phyloP scores from a whole-genome alignment of 495 filamentous ascomycete species.

The Letharia lupina region DNA sequence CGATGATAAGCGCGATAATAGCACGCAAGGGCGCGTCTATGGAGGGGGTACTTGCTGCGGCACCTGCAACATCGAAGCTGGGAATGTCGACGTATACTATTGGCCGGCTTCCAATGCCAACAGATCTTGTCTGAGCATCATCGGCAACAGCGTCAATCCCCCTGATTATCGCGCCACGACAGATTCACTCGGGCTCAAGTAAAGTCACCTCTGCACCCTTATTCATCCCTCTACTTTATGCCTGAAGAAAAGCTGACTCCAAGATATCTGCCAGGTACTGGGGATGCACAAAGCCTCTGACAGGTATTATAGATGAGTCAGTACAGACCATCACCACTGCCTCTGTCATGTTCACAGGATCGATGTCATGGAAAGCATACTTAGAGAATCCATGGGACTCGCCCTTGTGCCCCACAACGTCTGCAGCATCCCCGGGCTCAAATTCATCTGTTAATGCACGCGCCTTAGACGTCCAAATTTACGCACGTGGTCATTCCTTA shows the following conservation, averaged over 20 bases:
- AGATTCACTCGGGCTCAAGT: background rate
- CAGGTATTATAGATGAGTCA: background rate
- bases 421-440: background rate
- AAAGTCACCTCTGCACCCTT: background rate
- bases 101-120: slow-evolving; percentile 6
- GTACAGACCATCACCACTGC: background rate
- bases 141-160: slow-evolving; percentile 1
- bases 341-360: background rate
- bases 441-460: background rate
- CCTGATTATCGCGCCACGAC: slow-evolving; percentile 1
- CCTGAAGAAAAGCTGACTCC: too few species aligned
- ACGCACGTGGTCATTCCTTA: slow-evolving; percentile 2
- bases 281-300: background rate
- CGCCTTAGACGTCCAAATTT: background rate
- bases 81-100: slow-evolving; percentile 16
- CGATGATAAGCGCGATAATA: background rate
- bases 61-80: slow-evolving; percentile 6
- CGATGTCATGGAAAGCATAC: background rate
- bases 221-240: background rate
- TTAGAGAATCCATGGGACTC: background rate
- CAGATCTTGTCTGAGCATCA: slow-evolving; percentile 9
- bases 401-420: background rate
- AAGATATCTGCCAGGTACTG: background rate
- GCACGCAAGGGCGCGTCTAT: background rate
- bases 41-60: slow-evolving; percentile 10